These are phyloP conservation scores for Quillaja saponaria DNA, from an alignment of 306 rosid genomes.

Conservation along the genomic window DNA sequence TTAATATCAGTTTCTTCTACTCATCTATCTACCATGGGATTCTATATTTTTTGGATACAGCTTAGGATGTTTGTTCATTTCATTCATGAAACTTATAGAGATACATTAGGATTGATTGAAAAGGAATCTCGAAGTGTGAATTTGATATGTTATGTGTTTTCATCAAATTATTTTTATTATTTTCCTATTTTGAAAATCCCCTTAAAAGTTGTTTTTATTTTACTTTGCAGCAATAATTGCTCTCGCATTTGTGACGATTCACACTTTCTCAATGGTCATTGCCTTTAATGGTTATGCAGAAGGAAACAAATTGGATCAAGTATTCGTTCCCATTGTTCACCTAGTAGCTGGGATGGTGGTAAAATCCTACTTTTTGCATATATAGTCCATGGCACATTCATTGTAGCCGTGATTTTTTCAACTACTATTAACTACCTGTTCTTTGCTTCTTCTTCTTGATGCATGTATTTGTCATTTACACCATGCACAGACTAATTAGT, in stretches of 20 bases:
- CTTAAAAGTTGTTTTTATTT: slow-evolving; percentile 13
- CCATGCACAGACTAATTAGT: neutral
- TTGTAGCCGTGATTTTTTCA: neutral
- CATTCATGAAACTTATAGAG: slow-evolving; percentile 10
- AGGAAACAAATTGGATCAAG: slow-evolving; percentile 69
- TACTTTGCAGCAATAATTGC: slow-evolving; percentile 74
- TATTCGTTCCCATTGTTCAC: slow-evolving; percentile 79
- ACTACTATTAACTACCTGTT: slow-evolving; percentile 14
- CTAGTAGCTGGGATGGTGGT: slow-evolving; percentile 81
- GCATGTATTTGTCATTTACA: slow-evolving; percentile 13
- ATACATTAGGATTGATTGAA: slow-evolving; percentile 6
- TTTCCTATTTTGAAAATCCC: neutral
- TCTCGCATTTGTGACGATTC: slow-evolving; percentile 90
- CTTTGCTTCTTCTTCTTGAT: neutral
- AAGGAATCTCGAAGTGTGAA: slow-evolving; percentile 17
- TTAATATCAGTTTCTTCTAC: neutral
- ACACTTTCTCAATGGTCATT: slow-evolving; percentile 94
- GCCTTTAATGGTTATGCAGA: slow-evolving; percentile 91
- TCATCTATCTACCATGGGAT: slow-evolving; percentile 11
- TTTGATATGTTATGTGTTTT: slow-evolving; percentile 3
- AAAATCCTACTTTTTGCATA: slow-evolving; percentile 35
- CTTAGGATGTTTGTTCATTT: slow-evolving; percentile 17
- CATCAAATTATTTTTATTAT: slow-evolving; percentile 21
- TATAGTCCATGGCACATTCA: slow-evolving; percentile 12
- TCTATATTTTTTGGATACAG: slow-evolving; percentile 2